These are phyloP conservation scores for Arabidopsis thaliana DNA, from an alignment of 345 rosid genomes.

Conservation along the genomic window TAIR10.1 NC_003070.9:4958001-4958500, in stretches of 20 bases:
- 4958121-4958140: too few relatives aligned
- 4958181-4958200: too few relatives aligned
- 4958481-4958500: neutral
- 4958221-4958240: too few relatives aligned
- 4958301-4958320: neutral
- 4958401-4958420: neutral
- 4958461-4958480: neutral
- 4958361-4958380: neutral
- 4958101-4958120: too few relatives aligned
- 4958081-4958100: too few relatives aligned
- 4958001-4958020: neutral
- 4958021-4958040: too few relatives aligned
- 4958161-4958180: too few relatives aligned
- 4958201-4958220: too few relatives aligned
- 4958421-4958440: conserved; percentile 1
- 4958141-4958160: too few relatives aligned
- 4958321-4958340: neutral
- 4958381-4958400: neutral
- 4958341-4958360: neutral
- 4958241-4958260: neutral
- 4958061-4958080: too few relatives aligned
- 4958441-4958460: neutral
- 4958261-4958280: neutral
- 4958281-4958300: neutral
- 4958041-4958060: too few relatives aligned